Base-by-base conservation (phyloP, 495 filamentous ascomycete species). In the Trichoderma parareesei region DNA sequence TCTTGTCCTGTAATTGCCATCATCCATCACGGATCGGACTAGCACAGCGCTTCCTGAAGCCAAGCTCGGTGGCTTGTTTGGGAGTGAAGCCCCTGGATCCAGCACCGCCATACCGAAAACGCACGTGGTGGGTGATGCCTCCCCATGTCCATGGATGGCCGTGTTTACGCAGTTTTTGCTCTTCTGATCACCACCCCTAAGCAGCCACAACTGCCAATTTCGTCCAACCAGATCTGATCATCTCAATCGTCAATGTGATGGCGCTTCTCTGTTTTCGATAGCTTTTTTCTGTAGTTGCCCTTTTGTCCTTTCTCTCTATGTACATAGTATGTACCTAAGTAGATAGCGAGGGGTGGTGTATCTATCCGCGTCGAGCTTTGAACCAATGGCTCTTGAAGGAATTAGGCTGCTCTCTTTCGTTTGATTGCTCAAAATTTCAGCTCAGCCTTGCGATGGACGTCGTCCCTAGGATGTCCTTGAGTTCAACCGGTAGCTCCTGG, bases 1-100 rank as follows among this genome's bases (percentile, higher is more conserved):
- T 2, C 27, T 27, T 27, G 27, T 27, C 27, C 27, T 27, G 27
- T 27, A 27, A 27, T 27, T 27, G 27, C 27, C 27, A 27, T 27
- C 27, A 27, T 27, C 27, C 27, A 27, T 27, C 27, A 27, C 27
- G 27, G 27, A 27, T 18, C 48, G 27, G 48, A 3, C 9, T n/a
- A 16, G 53, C 37, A 57, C 53, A 27, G 37, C 53, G 53, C 53
- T 57, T 20, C 53, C 53, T 20, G 53, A 57, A 27, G 27, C 37
- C 53, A 27, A 57, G 37, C 9, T 35, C 18, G 53, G 53, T 57
- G 53, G 53, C 53, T 57, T 57, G 53, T 57, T 57, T 57, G 35
- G 11, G 27, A 37, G 33, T 27, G 53, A 35, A 37, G 20, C 53
- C 53, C 53, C 53, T 57, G 53, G 53, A 57, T 57, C 53, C 53